Evolutionary conservation across 495 filamentous ascomycete genomes (phyloP).

Genomic region (Bacidia rubella): DNA sequence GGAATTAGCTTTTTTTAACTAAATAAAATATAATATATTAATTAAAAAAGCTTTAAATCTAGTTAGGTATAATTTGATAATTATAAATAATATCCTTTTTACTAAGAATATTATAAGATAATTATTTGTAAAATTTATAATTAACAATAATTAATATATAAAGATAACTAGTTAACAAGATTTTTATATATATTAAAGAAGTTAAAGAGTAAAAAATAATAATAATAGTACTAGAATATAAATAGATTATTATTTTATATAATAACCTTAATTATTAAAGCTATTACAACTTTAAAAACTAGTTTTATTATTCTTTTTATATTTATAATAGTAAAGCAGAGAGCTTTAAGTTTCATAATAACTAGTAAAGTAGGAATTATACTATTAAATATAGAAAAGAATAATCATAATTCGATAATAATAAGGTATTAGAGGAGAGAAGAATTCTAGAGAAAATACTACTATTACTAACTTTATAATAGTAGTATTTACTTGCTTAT

Average conservation of each 20-base stretch:
- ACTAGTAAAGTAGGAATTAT: too few relatives aligned
- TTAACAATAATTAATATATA: too few relatives aligned
- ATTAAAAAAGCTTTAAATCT: slow-evolving; percentile 1
- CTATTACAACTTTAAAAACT: not conserved
- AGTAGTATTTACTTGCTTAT: too few relatives aligned
- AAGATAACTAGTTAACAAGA: too few relatives aligned
- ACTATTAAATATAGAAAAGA: too few relatives aligned
- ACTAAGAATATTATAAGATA: not conserved
- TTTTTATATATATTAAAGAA: not conserved
- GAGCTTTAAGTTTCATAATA: too few relatives aligned
- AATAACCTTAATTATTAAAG: not conserved
- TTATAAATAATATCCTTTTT: not conserved
- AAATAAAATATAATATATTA: not conserved
- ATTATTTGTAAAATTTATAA: not conserved
- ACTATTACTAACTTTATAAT: too few relatives aligned
- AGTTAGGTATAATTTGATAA: not conserved
- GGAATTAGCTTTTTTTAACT: not conserved
- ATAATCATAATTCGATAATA: too few relatives aligned
- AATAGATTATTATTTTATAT: not conserved
- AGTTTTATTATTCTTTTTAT: not conserved
- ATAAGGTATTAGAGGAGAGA: too few relatives aligned
- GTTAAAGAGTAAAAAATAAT: not conserved
- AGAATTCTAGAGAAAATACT: too few relatives aligned
- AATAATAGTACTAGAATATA: not conserved
- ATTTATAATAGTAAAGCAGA: not conserved